Percentiles rank a stretch among this genome's conserved stretches.
Conservation (phyloP, 164 flowering plant species). For the Vitis rupestris region DNA sequence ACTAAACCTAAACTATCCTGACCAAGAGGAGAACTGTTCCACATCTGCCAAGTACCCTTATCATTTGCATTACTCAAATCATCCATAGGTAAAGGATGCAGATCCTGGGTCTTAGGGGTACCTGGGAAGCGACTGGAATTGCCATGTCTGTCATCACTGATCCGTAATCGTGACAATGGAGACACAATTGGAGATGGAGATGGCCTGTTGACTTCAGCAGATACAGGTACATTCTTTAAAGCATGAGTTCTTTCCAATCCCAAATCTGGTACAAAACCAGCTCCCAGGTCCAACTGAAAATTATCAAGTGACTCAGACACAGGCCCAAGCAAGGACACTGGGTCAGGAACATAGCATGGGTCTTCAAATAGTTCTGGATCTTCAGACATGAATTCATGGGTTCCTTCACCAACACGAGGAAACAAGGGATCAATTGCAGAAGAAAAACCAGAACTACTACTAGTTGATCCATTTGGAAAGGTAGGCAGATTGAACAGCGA, state of each 20-base stretch:
- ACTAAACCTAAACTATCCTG: conserved; percentile 72
- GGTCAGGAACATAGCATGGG: conserved; percentile 91
- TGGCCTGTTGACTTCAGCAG: conserved; percentile 63
- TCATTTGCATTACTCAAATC: conserved; percentile 36
- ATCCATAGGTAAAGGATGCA: conserved; percentile 24
- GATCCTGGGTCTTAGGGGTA: conserved; percentile 46
- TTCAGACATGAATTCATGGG: conserved; percentile 49
- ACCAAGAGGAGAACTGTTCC: conserved; percentile 78
- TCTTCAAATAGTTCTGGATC: conserved; percentile 88
- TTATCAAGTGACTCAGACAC: conserved; percentile 94
- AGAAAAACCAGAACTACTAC: conserved; percentile 42
- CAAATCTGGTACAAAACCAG: conserved; percentile 44
- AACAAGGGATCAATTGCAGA: conserved; percentile 39
- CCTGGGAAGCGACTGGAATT: conserved; percentile 32
- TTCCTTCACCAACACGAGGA: conserved; percentile 40
- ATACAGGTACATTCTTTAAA: conserved; percentile 41
- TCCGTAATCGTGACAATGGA: conserved; percentile 66
- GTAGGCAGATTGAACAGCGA: conserved; percentile 54
- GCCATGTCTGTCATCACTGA: conserved; percentile 55
- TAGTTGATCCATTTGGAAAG: conserved; percentile 33
- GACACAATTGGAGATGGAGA: conserved; percentile 95
- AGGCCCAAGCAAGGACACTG: conserved; percentile 85
- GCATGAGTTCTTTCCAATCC: conserved; percentile 40
- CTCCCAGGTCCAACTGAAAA: conserved; percentile 73
- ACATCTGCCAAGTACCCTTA: conserved; percentile 85